Percentiles rank a stretch among this genome's conserved stretches.
phyloP scores from a whole-genome alignment of 2,329 filamentous ascomycete genomes.

The Ophiostoma populinum region DNA sequence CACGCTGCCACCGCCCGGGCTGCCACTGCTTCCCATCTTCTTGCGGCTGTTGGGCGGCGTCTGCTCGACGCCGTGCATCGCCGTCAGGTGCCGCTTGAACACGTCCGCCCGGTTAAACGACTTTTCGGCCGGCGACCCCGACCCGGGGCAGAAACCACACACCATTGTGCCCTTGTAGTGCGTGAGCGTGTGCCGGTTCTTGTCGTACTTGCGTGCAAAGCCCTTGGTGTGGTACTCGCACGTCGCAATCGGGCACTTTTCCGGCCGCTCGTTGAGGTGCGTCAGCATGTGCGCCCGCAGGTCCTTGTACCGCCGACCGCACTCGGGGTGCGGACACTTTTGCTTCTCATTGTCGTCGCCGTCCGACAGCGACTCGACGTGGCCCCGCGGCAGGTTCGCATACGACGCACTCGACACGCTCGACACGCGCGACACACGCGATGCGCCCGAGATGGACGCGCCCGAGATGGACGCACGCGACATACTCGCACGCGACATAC shows the following conservation, averaged over 20 bases:
- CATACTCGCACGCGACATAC: no score
- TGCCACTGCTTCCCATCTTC: conserved; percentile 26
- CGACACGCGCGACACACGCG: no score
- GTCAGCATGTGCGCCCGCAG: conserved; percentile 90
- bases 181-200: conserved; percentile 83
- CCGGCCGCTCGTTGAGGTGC: conserved; percentile 75
- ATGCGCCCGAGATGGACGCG: conserved; percentile 12
- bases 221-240: conserved; percentile 89
- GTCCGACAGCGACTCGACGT: conserved; percentile 43
- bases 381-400: no score
- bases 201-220: conserved; percentile 90
- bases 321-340: conserved; percentile 68
- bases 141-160: conserved; percentile 83
- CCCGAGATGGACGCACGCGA: conserved; percentile 45
- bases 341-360: conserved; percentile 50
- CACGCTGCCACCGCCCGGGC: conserved; percentile 20
- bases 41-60: conserved; percentile 82
- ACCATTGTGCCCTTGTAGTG: conserved; percentile 98
- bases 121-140: conserved; percentile 78
- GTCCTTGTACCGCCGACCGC: conserved; percentile 76
- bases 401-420: no score
- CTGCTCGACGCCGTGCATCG: conserved; percentile 84
- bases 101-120: conserved; percentile 91
- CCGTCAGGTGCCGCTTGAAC: conserved; percentile 85
- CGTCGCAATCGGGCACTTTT: conserved; percentile 83